phyloP scores from a whole-genome alignment of 1,284 basidiomycete species.

The Apiotrichum montevideense region DNA sequence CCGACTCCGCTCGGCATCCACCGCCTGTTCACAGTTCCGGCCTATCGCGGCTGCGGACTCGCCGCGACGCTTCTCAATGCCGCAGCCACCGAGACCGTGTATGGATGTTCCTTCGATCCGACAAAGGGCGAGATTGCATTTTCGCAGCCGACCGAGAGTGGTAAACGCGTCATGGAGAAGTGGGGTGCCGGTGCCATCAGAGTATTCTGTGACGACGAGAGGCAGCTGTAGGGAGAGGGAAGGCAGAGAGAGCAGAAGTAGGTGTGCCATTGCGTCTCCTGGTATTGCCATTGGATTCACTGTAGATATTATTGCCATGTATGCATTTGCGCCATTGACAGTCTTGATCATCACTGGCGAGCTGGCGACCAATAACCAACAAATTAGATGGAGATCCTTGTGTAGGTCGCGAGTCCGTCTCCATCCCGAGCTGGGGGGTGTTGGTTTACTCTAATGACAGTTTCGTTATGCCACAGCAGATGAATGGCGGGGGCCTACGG shows the following conservation, averaged over 20 bases:
- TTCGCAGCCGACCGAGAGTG: slow-evolving; percentile 49
- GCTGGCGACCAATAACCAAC: too few relatives aligned
- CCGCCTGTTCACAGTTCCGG: slow-evolving; percentile 48
- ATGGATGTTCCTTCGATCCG: slow-evolving; percentile 44
- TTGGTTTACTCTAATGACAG: too few relatives aligned
- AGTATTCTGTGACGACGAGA: slow-evolving; percentile 46
- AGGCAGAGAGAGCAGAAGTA: not conserved
- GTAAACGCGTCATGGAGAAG: slow-evolving; percentile 41
- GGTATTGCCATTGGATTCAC: too few relatives aligned
- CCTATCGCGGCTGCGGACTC: slow-evolving; percentile 39
- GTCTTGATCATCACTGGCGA: too few relatives aligned
- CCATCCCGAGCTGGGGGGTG: too few relatives aligned
- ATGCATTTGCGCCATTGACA: too few relatives aligned
- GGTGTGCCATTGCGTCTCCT: too few relatives aligned
- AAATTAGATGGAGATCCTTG: too few relatives aligned
- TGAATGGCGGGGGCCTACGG: too few relatives aligned
- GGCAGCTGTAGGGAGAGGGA: slow-evolving; percentile 25
- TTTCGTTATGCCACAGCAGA: too few relatives aligned
- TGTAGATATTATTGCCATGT: too few relatives aligned
- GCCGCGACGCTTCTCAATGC: slow-evolving; percentile 41
- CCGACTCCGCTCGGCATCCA: slow-evolving; percentile 49
- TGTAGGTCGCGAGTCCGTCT: too few relatives aligned
- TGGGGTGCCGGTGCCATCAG: slow-evolving; percentile 40
- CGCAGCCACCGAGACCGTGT: slow-evolving; percentile 41
- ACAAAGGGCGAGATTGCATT: slow-evolving; percentile 44